Evolutionary conservation across 805 yeast genomes (phyloP).

Genomic region (Candida schatavii): DNA sequence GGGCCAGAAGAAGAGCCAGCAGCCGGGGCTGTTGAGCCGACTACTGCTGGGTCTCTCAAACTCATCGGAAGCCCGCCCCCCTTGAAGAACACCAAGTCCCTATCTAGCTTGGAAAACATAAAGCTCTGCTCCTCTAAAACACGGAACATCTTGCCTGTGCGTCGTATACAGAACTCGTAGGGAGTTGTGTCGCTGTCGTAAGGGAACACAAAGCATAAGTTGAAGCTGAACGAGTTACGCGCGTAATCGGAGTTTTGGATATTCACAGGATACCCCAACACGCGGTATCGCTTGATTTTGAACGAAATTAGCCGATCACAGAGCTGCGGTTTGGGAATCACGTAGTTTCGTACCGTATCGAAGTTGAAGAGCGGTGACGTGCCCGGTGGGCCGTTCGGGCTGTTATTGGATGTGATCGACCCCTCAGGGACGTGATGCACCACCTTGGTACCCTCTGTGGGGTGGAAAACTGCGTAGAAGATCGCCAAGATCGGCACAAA

Average conservation of each 20-base stretch:
- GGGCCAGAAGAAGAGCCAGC: background rate
- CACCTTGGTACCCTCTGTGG: constrained; percentile 92
- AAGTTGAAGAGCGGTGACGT: constrained; percentile 56
- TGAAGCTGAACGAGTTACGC: constrained; percentile 89
- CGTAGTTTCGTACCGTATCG: constrained; percentile 81
- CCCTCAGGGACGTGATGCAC: constrained; percentile 87
- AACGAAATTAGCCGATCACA: constrained; percentile 80
- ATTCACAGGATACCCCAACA: constrained; percentile 87
- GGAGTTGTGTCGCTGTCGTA: constrained; percentile 79
- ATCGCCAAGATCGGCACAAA: constrained; percentile 87
- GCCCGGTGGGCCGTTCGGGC: constrained; percentile 16
- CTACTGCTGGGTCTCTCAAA: background rate
- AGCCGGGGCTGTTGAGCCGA: background rate
- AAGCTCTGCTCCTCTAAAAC: constrained; percentile 89
- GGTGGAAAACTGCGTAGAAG: constrained; percentile 91
- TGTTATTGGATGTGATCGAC: constrained; percentile 42
- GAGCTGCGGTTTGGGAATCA: constrained; percentile 89
- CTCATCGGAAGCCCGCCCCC: background rate
- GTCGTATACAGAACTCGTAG: constrained; percentile 78
- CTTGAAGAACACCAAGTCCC: constrained; percentile 40
- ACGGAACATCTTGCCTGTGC: constrained; percentile 85
- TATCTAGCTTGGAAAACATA: constrained; percentile 55
- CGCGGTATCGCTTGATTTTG: constrained; percentile 64
- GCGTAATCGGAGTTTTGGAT: constrained; percentile 73
- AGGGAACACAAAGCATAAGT: constrained; percentile 87